These are phyloP conservation scores for Verticillium zaregamsianum DNA, from an alignment of 2,329 filamentous ascomycete genomes.

Conservation along the genomic window DNA sequence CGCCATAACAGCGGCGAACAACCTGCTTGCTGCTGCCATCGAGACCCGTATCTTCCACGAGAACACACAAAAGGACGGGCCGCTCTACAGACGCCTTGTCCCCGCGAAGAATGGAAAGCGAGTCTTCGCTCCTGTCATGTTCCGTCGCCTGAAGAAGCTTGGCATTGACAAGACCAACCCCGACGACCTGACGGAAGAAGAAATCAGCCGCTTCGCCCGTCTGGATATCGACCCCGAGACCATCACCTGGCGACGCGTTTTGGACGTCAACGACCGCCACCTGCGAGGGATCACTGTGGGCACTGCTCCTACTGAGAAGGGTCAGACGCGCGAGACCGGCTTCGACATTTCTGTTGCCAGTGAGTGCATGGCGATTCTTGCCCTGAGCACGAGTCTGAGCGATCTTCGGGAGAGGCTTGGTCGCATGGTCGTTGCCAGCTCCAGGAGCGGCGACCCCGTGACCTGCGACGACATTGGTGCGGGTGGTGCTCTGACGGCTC, in stretches of 20 bases:
- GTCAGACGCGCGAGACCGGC: conserved; percentile 79
- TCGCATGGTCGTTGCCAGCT: conserved; percentile 92
- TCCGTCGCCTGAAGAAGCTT: conserved; percentile 88
- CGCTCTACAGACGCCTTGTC: conserved; percentile 83
- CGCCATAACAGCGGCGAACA: conserved; percentile 95
- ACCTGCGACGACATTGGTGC: conserved; percentile 95
- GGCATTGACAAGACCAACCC: conserved; percentile 95
- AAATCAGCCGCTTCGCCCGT: conserved; percentile 83
- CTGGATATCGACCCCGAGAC: conserved; percentile 95
- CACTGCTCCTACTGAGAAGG: conserved; percentile 85
- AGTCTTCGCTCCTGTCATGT: conserved; percentile 84
- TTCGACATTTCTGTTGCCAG: conserved; percentile 98
- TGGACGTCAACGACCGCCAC: conserved; percentile 97
- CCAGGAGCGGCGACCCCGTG: conserved; percentile 78
- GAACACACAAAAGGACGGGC: conserved; percentile 84
- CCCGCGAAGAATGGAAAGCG: conserved; percentile 87
- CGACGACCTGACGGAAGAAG: conserved; percentile 83
- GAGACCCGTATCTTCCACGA: conserved; percentile 99
- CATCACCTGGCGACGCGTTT: conserved; percentile 92
- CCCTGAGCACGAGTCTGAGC: conserved; percentile 78
- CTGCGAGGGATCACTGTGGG: conserved; percentile 86
- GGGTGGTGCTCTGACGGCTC: conserved; percentile 83
- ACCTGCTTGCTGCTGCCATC: conserved; percentile 90
- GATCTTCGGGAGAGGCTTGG: conserved; percentile 94
- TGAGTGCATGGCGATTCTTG: conserved; percentile 97